Evolutionary conservation across 2,329 filamentous ascomycete species (phyloP), one percentile per base, ranked within the genome.

Genomic region (Trichoderma brevicompactum): DNA sequence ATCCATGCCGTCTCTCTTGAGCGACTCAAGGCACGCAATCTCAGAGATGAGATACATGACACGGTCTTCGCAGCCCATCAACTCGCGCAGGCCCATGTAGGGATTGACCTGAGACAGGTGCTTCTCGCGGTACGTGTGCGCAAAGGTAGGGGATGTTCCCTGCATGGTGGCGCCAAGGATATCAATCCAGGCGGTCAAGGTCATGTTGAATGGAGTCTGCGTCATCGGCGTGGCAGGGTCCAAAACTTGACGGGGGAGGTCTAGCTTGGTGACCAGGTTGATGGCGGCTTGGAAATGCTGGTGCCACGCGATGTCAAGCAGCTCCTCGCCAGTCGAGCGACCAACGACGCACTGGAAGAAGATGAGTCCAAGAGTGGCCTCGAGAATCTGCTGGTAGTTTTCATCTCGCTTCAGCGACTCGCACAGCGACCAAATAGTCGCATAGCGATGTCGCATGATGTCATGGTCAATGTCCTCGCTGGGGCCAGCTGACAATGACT

Each of bases 1-100:
- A 71, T 96, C 91, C 81, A 95, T 92, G 71, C 91, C 91, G 67
- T 91, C 87, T 44, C 83, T 81, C 82, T 95, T 96, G 69, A 97
- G 86, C 3, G 92, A 91, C 77, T 98, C 95, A 61, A 99, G 87
- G 78, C 95, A 98, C 63, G 94, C 92, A 72, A 98, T 97, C 80
- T 99, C 95, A 2, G 93, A 96, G 76, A 99, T 96, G 72, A 98
- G 84, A 78, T 97, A 98, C 93, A 99, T 97, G 79, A 98, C 91
- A 23, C 89, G 88, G 79, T 99, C 95, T 69, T 98, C 94, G 77
- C 95, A 98, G 71, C 95, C 95, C 94, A 98, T 98, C 59, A 98
- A 85, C 80, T 96, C 93, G 61, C 90, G 89, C 43, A 99, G 85
- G 10, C 95, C 95, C 13, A 89, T 82, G 64, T 82, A 86, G 23